Evolutionary conservation across 768 basidiomycete genomes (phyloP), one percentile per base, ranked within the genome.

Genomic region (Tricholoma sp.): DNA sequence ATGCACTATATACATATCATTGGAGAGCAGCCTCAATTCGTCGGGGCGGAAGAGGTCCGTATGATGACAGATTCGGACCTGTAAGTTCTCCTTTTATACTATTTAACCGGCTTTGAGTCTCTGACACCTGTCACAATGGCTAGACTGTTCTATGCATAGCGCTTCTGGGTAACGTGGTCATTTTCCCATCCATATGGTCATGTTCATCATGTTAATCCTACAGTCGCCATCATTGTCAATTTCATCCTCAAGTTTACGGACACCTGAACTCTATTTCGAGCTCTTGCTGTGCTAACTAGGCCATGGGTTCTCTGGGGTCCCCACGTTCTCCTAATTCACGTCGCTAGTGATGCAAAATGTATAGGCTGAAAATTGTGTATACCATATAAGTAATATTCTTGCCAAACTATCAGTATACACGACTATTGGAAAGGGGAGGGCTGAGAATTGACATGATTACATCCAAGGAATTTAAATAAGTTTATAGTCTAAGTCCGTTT

Each of bases 11-110:
- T 63, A 93, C 94, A 41, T 99, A 94, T 69, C 96, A 98, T 68
- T 96, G 94, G 92, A 84, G 97, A 60, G 97, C 96, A 6, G 83
- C 85, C 28, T 90, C 94, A 24, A 99, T 99, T 66, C 85, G 95
- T 50, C 78, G 84, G 34, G 91, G 96, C 48, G 93, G 94, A 9
- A 82, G 91, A 56, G 95, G 94, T 7, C 95, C 96, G 6, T 98
- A 98, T 70, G 97, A 99, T 65, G 97, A 99, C 72, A 82, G 97
- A 54, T 70, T 97, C 51, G 96, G 95, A 32, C 95, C 95, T 34
- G 94, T 97, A 67, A 72, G 94, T 85, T 42, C 59, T 53, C 45
- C 52, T 34, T 28, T 49, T n/a, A n/a, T n/a, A n/a, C n/a, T n/a
- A n/a, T 6, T 8, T 24, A 15, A 17, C 11, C 24, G 29, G 18